Percentiles rank a stretch among this genome's conserved stretches.
These are phyloP conservation scores for Lentinula detonsa DNA, from an alignment of 768 basidiomycete genomes.

Conservation along the genomic window DNA sequence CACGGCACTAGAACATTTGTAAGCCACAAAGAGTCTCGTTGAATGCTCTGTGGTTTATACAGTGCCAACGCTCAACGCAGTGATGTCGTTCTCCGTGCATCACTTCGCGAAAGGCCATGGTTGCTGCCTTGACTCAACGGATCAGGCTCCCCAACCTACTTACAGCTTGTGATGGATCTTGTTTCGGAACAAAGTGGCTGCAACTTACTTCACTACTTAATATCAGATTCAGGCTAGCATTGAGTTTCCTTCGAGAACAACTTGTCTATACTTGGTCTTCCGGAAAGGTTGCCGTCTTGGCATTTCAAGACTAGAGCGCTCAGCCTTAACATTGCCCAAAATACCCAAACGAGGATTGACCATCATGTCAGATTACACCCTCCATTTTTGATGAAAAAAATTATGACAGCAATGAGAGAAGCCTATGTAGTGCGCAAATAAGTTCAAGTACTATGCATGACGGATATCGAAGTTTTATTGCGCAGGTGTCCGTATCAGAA, in stretches of 20 bases:
- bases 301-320: no score
- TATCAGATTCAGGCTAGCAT: no score
- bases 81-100: neutral
- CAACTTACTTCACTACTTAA: neutral
- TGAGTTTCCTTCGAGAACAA: no score
- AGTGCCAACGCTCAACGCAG: neutral
- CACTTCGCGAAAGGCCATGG: neutral
- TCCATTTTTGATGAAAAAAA: neutral
- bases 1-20: neutral
- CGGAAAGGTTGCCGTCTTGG: no score
- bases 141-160: neutral
- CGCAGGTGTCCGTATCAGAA: neutral
- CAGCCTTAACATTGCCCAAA: no score
- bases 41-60: neutral
- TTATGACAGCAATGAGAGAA: neutral
- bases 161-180: no score
- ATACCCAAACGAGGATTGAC: no score
- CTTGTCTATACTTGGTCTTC: no score
- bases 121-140: neutral
- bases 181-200: neutral
- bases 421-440: neutral
- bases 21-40: neutral
- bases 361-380: neutral
- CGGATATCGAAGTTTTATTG: neutral
- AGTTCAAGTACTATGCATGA: neutral